Percentiles rank a stretch among this genome's conserved stretches.
These are phyloP conservation scores for Candida fluviatilis DNA, from an alignment of 805 yeast species.

Conservation along the genomic window DNA sequence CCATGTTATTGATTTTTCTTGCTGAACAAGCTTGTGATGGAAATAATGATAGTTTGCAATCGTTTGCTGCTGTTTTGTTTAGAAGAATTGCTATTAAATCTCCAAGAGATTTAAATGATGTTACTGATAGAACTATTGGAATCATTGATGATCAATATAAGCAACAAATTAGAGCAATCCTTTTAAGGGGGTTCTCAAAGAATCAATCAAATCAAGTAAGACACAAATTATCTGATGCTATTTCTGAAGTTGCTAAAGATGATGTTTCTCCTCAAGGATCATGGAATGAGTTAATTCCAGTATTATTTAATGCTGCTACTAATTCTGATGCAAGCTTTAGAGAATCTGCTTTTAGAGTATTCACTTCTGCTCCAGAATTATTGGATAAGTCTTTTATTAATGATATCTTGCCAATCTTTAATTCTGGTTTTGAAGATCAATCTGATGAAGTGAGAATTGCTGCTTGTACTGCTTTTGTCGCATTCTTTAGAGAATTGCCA, in stretches of 20 bases:
- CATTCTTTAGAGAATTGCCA: slow-evolving; percentile 79
- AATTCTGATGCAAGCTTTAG: slow-evolving; percentile 60
- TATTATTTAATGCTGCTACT: slow-evolving; percentile 63
- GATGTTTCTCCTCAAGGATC: slow-evolving; percentile 48
- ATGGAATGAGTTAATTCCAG: slow-evolving; percentile 80
- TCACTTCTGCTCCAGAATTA: slow-evolving; percentile 78
- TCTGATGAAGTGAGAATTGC: slow-evolving; percentile 85
- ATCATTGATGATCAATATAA: slow-evolving; percentile 56
- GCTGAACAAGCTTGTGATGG: slow-evolving; percentile 75
- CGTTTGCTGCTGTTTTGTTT: slow-evolving; percentile 84
- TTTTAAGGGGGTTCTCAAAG: slow-evolving; percentile 69
- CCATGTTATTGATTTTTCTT: slow-evolving; percentile 66
- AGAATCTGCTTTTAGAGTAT: slow-evolving; percentile 87
- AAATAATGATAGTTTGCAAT: slow-evolving; percentile 52
- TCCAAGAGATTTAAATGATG: slow-evolving; percentile 61
- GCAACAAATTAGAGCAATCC: slow-evolving; percentile 56
- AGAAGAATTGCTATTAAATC: slow-evolving; percentile 80
- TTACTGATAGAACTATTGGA: slow-evolving; percentile 77
- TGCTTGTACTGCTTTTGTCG: slow-evolving; percentile 88
- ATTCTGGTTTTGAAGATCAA: slow-evolving; percentile 73
- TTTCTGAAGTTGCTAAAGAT: slow-evolving; percentile 82
- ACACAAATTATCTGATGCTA: slow-evolving; percentile 90
- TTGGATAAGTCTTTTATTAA: slow-evolving; percentile 56
- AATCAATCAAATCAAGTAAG: slow-evolving; percentile 74
- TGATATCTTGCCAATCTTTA: slow-evolving; percentile 65